Evolutionary conservation across 2,329 filamentous ascomycete species (phyloP).

Genomic region (Penicillium psychrosexuale): DNA sequence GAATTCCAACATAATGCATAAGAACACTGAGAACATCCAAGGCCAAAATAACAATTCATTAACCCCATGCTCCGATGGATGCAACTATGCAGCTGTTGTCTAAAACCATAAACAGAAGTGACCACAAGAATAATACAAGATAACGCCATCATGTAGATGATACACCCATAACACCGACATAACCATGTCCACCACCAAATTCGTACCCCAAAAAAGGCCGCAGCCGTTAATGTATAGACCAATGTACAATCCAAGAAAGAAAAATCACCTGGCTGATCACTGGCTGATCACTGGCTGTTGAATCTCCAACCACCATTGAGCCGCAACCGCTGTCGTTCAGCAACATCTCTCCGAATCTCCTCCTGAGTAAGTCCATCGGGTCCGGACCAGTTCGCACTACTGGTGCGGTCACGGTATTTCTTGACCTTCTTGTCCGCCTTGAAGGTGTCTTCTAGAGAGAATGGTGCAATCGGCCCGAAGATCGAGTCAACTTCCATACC

Average conservation of each 20-base stretch:
- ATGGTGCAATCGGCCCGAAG: conserved; percentile 81
- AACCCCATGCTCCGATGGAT: conserved; percentile 16
- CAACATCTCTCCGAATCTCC: conserved; percentile 76
- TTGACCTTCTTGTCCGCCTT: conserved; percentile 82
- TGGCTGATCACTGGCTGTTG: conserved; percentile 6
- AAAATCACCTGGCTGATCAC: neutral
- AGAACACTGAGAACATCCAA: neutral
- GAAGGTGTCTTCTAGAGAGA: conserved; percentile 97
- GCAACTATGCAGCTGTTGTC: conserved; percentile 13
- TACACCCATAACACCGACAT: conserved; percentile 12
- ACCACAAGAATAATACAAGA: conserved; percentile 10
- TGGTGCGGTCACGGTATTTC: conserved; percentile 86
- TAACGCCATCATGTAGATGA: conserved; percentile 13
- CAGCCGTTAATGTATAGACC: conserved; percentile 8
- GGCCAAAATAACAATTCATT: conserved; percentile 11
- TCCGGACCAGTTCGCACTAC: conserved; percentile 88
- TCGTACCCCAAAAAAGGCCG: neutral
- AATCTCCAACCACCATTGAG: conserved; percentile 85
- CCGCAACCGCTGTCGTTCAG: conserved; percentile 73
- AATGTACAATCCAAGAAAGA: conserved; percentile 3
- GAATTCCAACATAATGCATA: neutral
- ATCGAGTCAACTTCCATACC: conserved; percentile 72
- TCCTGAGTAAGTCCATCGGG: conserved; percentile 82
- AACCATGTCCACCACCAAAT: conserved; percentile 1
- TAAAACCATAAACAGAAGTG: conserved; percentile 7